Evolutionary conservation across 306 rosid species (phyloP), one percentile per base, ranked within the genome.

Genomic region (Rosa lucieae): DNA sequence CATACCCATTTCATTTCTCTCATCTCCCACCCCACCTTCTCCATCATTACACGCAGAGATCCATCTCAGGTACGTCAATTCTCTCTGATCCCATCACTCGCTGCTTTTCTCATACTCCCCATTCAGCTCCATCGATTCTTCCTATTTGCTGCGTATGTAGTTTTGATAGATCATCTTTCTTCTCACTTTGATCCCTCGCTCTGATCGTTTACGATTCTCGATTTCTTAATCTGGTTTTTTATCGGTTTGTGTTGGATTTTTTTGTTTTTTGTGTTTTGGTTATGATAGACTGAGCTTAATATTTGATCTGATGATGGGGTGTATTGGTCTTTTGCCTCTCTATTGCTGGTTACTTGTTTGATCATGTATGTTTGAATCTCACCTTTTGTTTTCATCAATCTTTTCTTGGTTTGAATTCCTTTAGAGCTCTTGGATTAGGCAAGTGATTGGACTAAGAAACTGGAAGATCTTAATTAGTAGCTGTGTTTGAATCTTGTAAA

Each of bases 41-140:
- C 79, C 82, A 79, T 80, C 84, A 70, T 73, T 68, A 52, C 77
- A 23, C 80, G 42, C 70, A 61, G 82, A 74, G 84, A 84, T 80
- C 84, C 87, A 87, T 91, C 90, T 82, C 95, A 75, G 92, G 93
- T 89, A 82, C 82, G 87, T 77, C 42, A 55, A 72, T 87, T 72
- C 81, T 70, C 80, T 80, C 21, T 46, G 79, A 32, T 70, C 78
- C 37, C 37, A 77, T 80, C 75, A n/a, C 63, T 44, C 18, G 44
- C 42, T 70, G 62, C 43, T 8, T 58, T 59, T 40, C 65, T 10
- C 66, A 2, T 61, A 6, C 46, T 53, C 32, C 2, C 73, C 2
- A 74, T 26, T 72, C 78, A 48, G 70, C 63, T 74, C 63, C 70
- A 21, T 85, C 76, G 72, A 83, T 87, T 29, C 48, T 87, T 17